Base-by-base conservation (phyloP, 805 yeast genomes). In the Saccharomycopsis synnaedendra region DNA sequence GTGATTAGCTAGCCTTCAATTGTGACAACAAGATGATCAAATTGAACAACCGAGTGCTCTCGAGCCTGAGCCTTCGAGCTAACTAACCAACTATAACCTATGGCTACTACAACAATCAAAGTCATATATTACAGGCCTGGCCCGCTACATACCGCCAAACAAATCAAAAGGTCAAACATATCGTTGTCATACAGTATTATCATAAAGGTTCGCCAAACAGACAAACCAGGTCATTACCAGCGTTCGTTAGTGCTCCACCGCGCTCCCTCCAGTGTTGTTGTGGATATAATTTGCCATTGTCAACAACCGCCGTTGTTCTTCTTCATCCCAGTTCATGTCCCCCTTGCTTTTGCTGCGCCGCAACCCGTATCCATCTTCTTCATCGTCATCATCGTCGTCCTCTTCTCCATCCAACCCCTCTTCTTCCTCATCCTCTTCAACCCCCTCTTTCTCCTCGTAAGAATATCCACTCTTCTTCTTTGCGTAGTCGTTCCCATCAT, bases 401-500 rank as follows among this genome's bases (percentile, higher is more conserved):
- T 52, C 59, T 5, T 57, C 62, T 29, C 54, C 56, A 10, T 50
- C 56, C 19, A 30, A 43, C 29, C 47, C 53, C 19, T 51, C 55
- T 9, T 43, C 42, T 19, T 53, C 51, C 53, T 44, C 55, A 43
- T 32, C 57, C 40, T 53, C 57, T 5, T 54, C 56, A 31, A 51
- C 57, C 30, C 55, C 57, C 31, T 53, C 62, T 41, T 43, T 33
- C 5, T 35, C 49, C 3, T 47, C 50, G 4, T 19, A 19, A 19
- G 19, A 19, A 19, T 19, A 19, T 19, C 19, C 19, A 2, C 19
- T 19, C 19, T 19, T 19, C 19, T 1, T 19, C 19, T 76, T 80
- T 46, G 78, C 76, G 61, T 83, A 83, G 1, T 85, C 79, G 58
- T 76, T 78, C 0, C 90, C 90, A 57, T 83, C 90, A 60, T 84